A percentile compares a stretch with the other conserved stretches of the same genome.
Evolutionary conservation across 2,329 filamentous ascomycete species (phyloP).

Genomic region (Ceratocystis variospora): DNA sequence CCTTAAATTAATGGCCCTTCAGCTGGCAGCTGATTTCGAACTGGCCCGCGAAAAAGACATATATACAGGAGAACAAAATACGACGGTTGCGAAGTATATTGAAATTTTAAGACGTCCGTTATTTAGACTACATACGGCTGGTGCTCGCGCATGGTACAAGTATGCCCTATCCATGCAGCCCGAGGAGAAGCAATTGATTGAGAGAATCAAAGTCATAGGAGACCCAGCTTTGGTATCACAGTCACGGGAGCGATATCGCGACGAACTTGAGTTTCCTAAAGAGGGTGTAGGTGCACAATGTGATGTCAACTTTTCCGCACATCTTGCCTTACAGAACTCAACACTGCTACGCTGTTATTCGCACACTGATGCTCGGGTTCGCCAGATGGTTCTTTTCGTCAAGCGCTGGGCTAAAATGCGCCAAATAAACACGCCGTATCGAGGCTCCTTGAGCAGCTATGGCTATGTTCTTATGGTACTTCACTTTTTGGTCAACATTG

Average conservation of each 20-base stretch:
- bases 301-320: slow-evolving; percentile 83
- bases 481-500: slow-evolving; percentile 77
- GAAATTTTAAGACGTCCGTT: slow-evolving; percentile 16
- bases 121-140: slow-evolving; percentile 10
- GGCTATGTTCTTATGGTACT: slow-evolving; percentile 87
- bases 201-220: slow-evolving; percentile 33
- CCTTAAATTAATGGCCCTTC: slow-evolving; percentile 40
- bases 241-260: slow-evolving; percentile 35
- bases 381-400: slow-evolving; percentile 67
- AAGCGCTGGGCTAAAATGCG: slow-evolving; percentile 83
- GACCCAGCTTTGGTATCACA: slow-evolving; percentile 38
- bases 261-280: slow-evolving; percentile 64
- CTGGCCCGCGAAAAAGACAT: slow-evolving; percentile 36
- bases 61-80: slow-evolving; percentile 26
- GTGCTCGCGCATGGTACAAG: slow-evolving; percentile 18
- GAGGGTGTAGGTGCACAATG: slow-evolving; percentile 68
- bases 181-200: slow-evolving; percentile 27
- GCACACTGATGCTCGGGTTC: slow-evolving; percentile 61
- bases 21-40: slow-evolving; percentile 44
- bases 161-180: slow-evolving; percentile 29
- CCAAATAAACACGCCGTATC: slow-evolving; percentile 75
- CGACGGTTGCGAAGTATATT: slow-evolving; percentile 12
- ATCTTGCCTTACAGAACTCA: slow-evolving; percentile 73
- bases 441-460: slow-evolving; percentile 76
- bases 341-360: slow-evolving; percentile 71